Conservation (phyloP, 495 filamentous ascomycete genomes). For the Hyaloscypha variabilis region DNA sequence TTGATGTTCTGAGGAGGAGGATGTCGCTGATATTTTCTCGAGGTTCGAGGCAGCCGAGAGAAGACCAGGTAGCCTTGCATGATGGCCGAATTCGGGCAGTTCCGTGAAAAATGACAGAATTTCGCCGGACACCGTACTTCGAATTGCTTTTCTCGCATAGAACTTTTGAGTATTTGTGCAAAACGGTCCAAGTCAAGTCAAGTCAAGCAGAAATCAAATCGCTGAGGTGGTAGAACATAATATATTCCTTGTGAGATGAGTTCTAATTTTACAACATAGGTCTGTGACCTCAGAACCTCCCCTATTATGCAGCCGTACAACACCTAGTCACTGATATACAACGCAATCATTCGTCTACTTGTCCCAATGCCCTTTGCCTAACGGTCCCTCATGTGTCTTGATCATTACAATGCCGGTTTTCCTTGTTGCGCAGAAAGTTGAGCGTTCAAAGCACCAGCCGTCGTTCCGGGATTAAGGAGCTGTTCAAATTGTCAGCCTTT, state of each 20-base stretch:
- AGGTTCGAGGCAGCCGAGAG: background rate
- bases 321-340: slow-evolving; percentile 31
- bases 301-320: slow-evolving; percentile 25
- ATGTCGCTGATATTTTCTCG: slow-evolving; percentile 16
- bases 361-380: slow-evolving; percentile 3
- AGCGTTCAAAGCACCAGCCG: slow-evolving; percentile 25
- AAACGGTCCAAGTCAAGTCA: background rate
- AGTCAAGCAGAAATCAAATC: background rate
- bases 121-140: background rate
- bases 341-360: slow-evolving; percentile 21
- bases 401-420: slow-evolving; percentile 33
- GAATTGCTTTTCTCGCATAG: background rate
- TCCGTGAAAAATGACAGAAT: slow-evolving; percentile 10
- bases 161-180: background rate
- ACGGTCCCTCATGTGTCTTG: background rate
- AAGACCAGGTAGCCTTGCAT: slow-evolving; percentile 19
- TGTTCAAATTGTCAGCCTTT: slow-evolving; percentile 10
- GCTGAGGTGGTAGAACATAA: background rate
- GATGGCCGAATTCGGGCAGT: slow-evolving; percentile 1
- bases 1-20: background rate
- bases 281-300: slow-evolving; percentile 19
- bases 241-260: slow-evolving; percentile 29
- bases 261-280: slow-evolving; percentile 34
- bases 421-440: slow-evolving; percentile 29
- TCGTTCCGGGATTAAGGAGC: slow-evolving; percentile 24